Evolutionary conservation across 1,284 basidiomycete species (phyloP), one percentile per base, ranked within the genome.

Genomic region (Cutaneotrichosporon sp.): DNA sequence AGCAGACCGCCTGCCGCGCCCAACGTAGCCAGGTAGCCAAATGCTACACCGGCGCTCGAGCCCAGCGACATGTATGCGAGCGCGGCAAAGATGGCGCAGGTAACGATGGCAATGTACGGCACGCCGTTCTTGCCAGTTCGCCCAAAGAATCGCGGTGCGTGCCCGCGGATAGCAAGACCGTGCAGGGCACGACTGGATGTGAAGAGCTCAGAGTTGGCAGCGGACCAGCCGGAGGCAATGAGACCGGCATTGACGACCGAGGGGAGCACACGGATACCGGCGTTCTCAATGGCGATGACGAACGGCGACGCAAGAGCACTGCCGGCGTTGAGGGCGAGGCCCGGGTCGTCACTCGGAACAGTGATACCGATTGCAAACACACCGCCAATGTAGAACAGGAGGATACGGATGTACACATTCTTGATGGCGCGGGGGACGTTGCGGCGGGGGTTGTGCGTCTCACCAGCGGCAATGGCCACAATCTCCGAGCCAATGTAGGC

Each of bases 381-480:
- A 23, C 49, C 49, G 23, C 34, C 23, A 30, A 54, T 39, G 47
- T 54, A 91, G 72, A 92, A 80, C 52, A 80, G 58, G 20, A 77
- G 78, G 61, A 93, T 88, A 64, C 86, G 83, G 59, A 84, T 77
- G 72, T 85, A 87, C 18, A 90, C 87, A 40, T 84, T 78, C 59
- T 80, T 79, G 72, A 86, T 84, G 1, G 88, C 88, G 64, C 84
- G 85, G 41, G 83, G 80, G 53, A 92, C 83, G 65, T 87, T 88
- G 22, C 82, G 80, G 40, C 85, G 81, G 1, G 87, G 88, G 66
- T 80, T 38, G 8, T 14, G 21, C 8, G 36, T 37, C 35, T 45
- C 49, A 18, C 65, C 75, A 15, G 74, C 75, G 10, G 74, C 70
- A 37, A 76, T 72, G 22, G 76, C 76, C 18, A 74, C 65, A 51